Evolutionary conservation across 2,329 filamentous ascomycete species (phyloP).

Genomic region (Fusarium sp.): DNA sequence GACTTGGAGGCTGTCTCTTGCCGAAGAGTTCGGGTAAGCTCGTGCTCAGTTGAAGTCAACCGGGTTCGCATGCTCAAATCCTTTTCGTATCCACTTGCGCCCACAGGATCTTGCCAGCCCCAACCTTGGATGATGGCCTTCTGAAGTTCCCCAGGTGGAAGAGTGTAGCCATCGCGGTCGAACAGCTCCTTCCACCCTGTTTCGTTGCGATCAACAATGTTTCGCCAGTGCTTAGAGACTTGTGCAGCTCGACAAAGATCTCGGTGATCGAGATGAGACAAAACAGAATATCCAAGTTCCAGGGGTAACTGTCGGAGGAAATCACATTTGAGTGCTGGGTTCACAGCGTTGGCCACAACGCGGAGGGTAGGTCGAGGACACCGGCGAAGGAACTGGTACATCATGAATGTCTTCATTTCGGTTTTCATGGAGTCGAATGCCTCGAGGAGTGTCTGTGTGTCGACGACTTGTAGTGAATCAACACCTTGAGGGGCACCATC

Average conservation of each 20-base stretch:
- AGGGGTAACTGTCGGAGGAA: conserved; percentile 85
- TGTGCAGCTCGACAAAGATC: conserved; percentile 91
- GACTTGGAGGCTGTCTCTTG: conserved; percentile 56
- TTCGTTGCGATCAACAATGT: conserved; percentile 91
- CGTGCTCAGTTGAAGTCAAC: conserved; percentile 63
- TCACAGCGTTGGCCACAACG: conserved; percentile 89
- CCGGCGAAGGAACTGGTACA: conserved; percentile 92
- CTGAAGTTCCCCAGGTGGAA: conserved; percentile 84
- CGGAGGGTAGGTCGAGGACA: conserved; percentile 90
- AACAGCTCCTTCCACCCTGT: conserved; percentile 95
- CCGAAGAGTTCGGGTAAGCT: conserved; percentile 56
- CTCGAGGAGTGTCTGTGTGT: conserved; percentile 87
- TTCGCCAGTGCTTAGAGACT: conserved; percentile 93
- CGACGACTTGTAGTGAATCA: conserved; percentile 63
- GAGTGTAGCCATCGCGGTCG: conserved; percentile 80
- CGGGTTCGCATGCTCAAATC: conserved; percentile 74
- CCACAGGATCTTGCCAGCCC: conserved; percentile 94
- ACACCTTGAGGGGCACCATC: conserved; percentile 15
- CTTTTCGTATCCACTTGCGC: conserved; percentile 78
- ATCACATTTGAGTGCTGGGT: conserved; percentile 93
- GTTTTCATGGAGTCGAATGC: conserved; percentile 91
- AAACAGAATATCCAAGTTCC: conserved; percentile 87
- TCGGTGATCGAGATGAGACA: conserved; percentile 84
- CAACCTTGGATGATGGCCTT: conserved; percentile 90
- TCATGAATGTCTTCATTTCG: conserved; percentile 93